Base-by-base conservation (phyloP, 2,329 filamentous ascomycete species). In the Monosporascus sp. region DNA sequence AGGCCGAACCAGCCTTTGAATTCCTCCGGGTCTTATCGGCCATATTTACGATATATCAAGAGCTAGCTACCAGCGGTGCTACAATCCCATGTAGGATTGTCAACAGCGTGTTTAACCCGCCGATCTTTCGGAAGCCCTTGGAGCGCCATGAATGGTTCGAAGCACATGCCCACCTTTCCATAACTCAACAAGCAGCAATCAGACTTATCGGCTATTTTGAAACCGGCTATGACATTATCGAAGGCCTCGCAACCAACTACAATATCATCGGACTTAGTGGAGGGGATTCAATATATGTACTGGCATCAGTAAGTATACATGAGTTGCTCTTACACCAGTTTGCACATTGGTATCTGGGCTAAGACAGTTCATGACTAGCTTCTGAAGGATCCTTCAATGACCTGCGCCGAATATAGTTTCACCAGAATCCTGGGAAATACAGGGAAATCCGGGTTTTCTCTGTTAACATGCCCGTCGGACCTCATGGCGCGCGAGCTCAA, bases 341-440 rank as follows among this genome's bases (percentile, higher is more conserved):
- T 26, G 24, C 24, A 26, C 24, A 26, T 26, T 26, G 5, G 24
- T 48, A 48, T 26, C 27, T 3, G 17, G 22, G 37, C 35, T 31
- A n/a, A 14, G n/a, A 26, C 19, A 14, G 6, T 47, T 26, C 24
- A 26, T 26, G 3, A 26, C 17, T 49, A 56, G 54, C 22, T 56
- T 5, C 44, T 56, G 3, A 40, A 41, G 3, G 54, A 56, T 37
- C 54, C 54, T 8, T 14, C 11, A 38, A 8, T 9, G n/a, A 37
- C 48, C 5, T 37, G 7, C 5, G 24, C 14, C 0, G 24, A 37
- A 9, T 41, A 55, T 20, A 27, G 24, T 11, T 56, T 52, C 19
- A 50, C 44, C n/a, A 47, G 54, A 35, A 46, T 56, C 16, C 22
- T 56, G 17, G 54, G 54, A 43, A 56, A 56, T 37, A 52, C 47